Base-by-base conservation (phyloP, 352 stramenopile genomes). In the Pilasporangium apinafurcum region DNA sequence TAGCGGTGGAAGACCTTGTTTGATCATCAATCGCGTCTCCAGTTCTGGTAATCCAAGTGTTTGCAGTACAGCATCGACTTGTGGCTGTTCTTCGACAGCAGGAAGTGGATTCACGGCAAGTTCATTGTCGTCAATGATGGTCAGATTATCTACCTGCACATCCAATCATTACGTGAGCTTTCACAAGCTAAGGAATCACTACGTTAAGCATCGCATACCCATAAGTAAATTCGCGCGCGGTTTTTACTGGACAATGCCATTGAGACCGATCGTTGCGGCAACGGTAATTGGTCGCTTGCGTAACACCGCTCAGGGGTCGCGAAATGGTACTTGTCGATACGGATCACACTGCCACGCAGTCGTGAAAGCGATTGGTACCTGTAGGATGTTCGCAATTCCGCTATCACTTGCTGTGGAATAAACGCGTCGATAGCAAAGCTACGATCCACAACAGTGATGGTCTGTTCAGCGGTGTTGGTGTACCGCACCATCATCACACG, bases 301-400 rank as follows among this genome's bases (percentile, higher is more conserved):
- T 62, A 22, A 27, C 66, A 86, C 35, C 54, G 61, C 40, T 45
- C 35, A 3, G 64, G 48, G 5, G 68, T 83, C 25, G 67, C 55
- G 46, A 81, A 89, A 20, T 75, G 59, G 48, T 86, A 89, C 51
- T 77, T 72, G 21, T 64, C 65, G 20, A 89, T 46, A 25, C 70
- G 55, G 6, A 88, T 37, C 16, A 80, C 48, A 49, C 60, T 81
- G 14, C 76, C 76, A 1, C 62, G 56, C 3, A 88, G 56, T 0
- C 48, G n/a, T 13, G 60, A 44, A 25, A 88, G 38, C 32, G 53
- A 69, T 37, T 67, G 34, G 46, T 62, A 75, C 22, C 52, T 35
- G 13, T 43, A 25, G 32, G 60, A 52, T 20, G 53, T 26, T 29
- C 49, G 28, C 34, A 85, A 16, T 5, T 24, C 18, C 1, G 48